phyloP scores from a whole-genome alignment of 2,329 filamentous ascomycete genomes.

The Neurospora crassa region DNA sequence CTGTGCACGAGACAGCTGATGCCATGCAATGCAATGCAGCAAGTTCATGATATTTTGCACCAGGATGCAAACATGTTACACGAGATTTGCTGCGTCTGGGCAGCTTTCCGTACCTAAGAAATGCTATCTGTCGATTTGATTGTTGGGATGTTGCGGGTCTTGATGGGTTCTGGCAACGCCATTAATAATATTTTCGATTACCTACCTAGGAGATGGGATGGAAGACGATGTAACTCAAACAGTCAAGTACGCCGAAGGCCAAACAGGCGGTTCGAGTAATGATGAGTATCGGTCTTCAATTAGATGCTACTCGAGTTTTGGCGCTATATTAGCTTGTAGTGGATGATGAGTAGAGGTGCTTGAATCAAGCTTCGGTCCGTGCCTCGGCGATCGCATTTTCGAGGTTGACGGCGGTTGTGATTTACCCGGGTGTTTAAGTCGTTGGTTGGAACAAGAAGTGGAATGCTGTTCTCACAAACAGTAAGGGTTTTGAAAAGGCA shows the following conservation, averaged over 20 bases:
- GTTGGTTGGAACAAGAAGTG: neutral
- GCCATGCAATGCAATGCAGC: neutral
- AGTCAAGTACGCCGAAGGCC: neutral
- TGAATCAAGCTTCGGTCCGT: neutral
- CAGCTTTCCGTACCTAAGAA: neutral
- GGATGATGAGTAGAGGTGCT: neutral
- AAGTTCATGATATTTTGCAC: neutral
- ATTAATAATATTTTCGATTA: neutral
- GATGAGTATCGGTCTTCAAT: neutral
- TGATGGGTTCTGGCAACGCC: neutral
- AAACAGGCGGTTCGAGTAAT: neutral
- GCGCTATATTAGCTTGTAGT: too few relatives aligned
- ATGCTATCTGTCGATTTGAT: too few relatives aligned
- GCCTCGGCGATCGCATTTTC: neutral
- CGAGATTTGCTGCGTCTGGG: neutral
- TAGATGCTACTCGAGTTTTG: neutral
- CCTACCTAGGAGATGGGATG: neutral
- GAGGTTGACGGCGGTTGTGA: neutral
- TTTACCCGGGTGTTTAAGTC: fast-evolving
- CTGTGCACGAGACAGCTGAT: neutral
- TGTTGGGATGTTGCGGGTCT: too few relatives aligned
- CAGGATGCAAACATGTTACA: neutral
- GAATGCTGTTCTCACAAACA: too few relatives aligned
- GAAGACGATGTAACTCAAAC: neutral
- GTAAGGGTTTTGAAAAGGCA: too few relatives aligned